Base-by-base conservation (phyloP, 2,329 filamentous ascomycete genomes). In the Trichoderma brevicompactum region DNA sequence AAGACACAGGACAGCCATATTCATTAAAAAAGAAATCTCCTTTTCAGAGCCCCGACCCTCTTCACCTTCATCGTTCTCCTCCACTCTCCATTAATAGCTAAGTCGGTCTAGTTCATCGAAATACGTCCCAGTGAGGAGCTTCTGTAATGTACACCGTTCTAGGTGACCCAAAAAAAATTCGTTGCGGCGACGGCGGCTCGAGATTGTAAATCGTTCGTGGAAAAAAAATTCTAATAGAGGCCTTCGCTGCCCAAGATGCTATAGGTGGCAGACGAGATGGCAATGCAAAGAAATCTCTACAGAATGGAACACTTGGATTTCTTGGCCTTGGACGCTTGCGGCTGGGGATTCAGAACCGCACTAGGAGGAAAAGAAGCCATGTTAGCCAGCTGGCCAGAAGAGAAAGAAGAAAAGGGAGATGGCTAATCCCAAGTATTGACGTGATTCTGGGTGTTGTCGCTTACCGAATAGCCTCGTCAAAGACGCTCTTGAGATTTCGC, bases 391-490 rank as follows among this genome's bases (percentile, higher is more conserved):
- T 56, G 43, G 9, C 15, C 7, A 8, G 10, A 8, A 53, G 23
- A 9, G 15, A 38, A 2, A 49, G 6, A 15, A 2, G 12, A 10
- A 17, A 32, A 12, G 10, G 19, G 23, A 17, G 13, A n/a, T 9
- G 5, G 13, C 8, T 15, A 10, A 3, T 38, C 36, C 36, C 10
- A 10, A 41, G 15, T 10, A 17, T 36, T 10, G n/a, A 7, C 6
- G 2, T 46, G 7, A n/a, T 7, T 32, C 15, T 48, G 23, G 19
- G 48, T 15, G 23, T 38, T 15, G 23, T 38, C 28, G 80, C 89
- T 72, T 82, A 98, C 95, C 95, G 90, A 76, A 99, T 99, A 40
- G 95, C 95, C 81, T 97, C 94, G 76, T 99, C 95, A 76, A 99
- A 99, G 55, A 99, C 95, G 74, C 92, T 96, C 89, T 99, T 99